Percentiles rank a stretch among this genome's conserved stretches.
Evolutionary conservation across 2,329 filamentous ascomycete genomes (phyloP).

Genomic region (Microdochium bolleyi): DNA sequence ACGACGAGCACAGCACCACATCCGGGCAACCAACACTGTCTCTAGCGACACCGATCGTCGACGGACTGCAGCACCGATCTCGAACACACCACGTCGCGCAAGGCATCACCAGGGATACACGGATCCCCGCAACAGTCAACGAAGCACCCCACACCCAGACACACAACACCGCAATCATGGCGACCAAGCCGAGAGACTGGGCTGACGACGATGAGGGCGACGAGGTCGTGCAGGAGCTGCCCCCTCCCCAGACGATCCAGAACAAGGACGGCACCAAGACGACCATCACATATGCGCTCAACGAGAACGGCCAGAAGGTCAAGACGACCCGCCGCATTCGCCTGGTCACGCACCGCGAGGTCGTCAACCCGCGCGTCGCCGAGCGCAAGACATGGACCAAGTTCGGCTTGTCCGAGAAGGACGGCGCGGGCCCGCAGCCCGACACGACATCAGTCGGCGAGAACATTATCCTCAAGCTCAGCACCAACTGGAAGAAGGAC

Average conservation of each 20-base stretch:
- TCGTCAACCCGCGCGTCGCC: conserved; percentile 93
- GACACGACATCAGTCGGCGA: conserved; percentile 93
- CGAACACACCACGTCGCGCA: not conserved
- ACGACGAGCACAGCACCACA: too few relatives aligned
- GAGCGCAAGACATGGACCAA: conserved; percentile 90
- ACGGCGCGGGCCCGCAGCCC: conserved; percentile 70
- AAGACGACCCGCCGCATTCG: conserved; percentile 96
- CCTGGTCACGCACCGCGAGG: conserved; percentile 82
- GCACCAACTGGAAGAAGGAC: conserved; percentile 87
- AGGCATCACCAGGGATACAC: not conserved
- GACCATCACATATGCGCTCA: conserved; percentile 79
- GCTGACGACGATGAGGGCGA: conserved; percentile 92
- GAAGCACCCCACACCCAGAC: not conserved
- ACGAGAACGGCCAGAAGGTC: conserved; percentile 91
- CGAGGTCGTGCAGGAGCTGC: conserved; percentile 61
- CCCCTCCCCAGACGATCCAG: conserved; percentile 77
- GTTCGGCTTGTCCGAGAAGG: conserved; percentile 85
- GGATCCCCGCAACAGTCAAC: not conserved
- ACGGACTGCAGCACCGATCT: not conserved
- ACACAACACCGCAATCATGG: not conserved
- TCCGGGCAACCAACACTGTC: too few relatives aligned
- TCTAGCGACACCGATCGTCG: too few relatives aligned
- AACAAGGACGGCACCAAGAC: conserved; percentile 99
- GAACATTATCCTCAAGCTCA: conserved; percentile 95
- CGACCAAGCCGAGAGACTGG: conserved; percentile 56